These are phyloP conservation scores for Penicillium chermesinum DNA, from an alignment of 495 filamentous ascomycete genomes.

Conservation along the genomic window DNA sequence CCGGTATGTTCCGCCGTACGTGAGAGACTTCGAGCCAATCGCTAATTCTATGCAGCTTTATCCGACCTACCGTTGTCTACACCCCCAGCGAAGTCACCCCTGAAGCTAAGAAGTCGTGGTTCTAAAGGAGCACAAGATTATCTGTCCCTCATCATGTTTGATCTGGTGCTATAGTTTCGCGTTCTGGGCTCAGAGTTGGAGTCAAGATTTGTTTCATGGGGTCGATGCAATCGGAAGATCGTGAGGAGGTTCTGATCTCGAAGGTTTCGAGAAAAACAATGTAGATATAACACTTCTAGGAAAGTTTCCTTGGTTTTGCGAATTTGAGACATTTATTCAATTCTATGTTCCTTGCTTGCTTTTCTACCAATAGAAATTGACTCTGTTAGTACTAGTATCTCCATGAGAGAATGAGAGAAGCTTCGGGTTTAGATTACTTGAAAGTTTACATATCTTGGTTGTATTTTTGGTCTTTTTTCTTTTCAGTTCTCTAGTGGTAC, in stretches of 20 bases:
- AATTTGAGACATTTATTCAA: conserved; percentile 3
- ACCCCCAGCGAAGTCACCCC: conserved; percentile 37
- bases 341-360: too few relatives aligned
- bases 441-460: too few relatives aligned
- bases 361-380: too few relatives aligned
- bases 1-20: conserved; percentile 51
- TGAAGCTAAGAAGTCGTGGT: conserved; percentile 15
- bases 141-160: background rate
- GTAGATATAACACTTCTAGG: conserved; percentile 39
- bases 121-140: background rate
- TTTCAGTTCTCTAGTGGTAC: conserved; percentile 7
- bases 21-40: background rate
- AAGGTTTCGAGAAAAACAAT: conserved; percentile 19
- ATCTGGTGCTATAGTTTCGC: background rate
- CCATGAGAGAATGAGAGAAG: too few relatives aligned
- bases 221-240: conserved; percentile 5
- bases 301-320: conserved; percentile 31
- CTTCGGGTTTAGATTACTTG: too few relatives aligned
- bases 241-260: conserved; percentile 7
- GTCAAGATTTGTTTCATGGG: conserved; percentile 2
- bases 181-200: conserved; percentile 7
- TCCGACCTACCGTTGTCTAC: conserved; percentile 45
- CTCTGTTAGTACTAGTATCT: too few relatives aligned
- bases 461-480: conserved; percentile 5
- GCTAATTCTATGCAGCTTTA: conserved; percentile 27